Percentiles rank a stretch among this genome's conserved stretches.
Evolutionary conservation across 805 yeast species (phyloP).

Genomic region (Cyberlindnera amylophila): DNA sequence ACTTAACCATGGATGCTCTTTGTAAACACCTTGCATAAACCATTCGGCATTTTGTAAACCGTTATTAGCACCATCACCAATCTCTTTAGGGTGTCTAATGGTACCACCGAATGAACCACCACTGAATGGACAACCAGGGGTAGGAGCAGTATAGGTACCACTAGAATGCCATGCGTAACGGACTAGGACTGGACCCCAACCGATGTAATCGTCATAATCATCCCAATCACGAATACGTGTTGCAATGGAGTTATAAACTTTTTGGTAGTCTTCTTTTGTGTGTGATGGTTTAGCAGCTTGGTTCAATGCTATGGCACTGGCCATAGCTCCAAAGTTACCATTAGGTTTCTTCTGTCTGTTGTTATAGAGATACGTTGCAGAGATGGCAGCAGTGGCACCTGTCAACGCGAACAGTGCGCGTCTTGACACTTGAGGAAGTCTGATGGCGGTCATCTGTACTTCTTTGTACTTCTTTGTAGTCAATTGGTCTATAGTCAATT

Average conservation of each 20-base stretch:
- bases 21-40: slow-evolving; percentile 53
- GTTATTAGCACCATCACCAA: slow-evolving; percentile 46
- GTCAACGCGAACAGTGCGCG: slow-evolving; percentile 22
- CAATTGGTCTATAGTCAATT: neutral
- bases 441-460: slow-evolving; percentile 8
- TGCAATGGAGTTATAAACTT: slow-evolving; percentile 72
- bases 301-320: slow-evolving; percentile 28
- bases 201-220: slow-evolving; percentile 62
- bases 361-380: slow-evolving; percentile 26
- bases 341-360: too few species aligned
- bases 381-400: slow-evolving; percentile 31
- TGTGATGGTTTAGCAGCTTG: slow-evolving; percentile 25
- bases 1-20: slow-evolving; percentile 63
- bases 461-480: too few species aligned
- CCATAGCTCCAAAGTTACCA: too few species aligned
- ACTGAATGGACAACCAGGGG: slow-evolving; percentile 37
- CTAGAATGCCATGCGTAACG: slow-evolving; percentile 85
- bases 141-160: slow-evolving; percentile 66
- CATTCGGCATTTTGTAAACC: slow-evolving; percentile 49
- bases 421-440: slow-evolving; percentile 11
- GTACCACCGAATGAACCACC: slow-evolving; percentile 78
- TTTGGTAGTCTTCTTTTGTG: slow-evolving; percentile 51
- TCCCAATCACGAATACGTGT: slow-evolving; percentile 49
- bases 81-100: slow-evolving; percentile 52
- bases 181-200: slow-evolving; percentile 72